Percentiles rank a stretch among this genome's conserved stretches.
phyloP scores from a whole-genome alignment of 768 basidiomycete genomes.

The Pleurotus cornucopiae region DNA sequence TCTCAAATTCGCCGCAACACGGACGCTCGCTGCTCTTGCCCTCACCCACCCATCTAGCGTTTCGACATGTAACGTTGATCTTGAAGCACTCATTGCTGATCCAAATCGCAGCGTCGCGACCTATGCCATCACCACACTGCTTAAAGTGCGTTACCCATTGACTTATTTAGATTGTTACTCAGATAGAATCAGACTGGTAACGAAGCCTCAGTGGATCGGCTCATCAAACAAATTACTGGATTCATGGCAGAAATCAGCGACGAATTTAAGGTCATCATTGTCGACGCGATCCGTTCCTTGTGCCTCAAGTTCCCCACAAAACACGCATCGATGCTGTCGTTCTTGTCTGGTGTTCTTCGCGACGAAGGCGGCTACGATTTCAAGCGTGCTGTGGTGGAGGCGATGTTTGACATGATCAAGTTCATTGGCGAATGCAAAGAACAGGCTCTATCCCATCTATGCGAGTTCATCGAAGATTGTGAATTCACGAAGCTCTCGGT shows the following conservation, averaged over 20 bases:
- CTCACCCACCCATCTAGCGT: constrained; percentile 84
- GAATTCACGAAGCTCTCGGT: constrained; percentile 99
- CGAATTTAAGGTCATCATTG: constrained; percentile 99
- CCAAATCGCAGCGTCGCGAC: constrained; percentile 95
- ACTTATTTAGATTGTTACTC: constrained; percentile 8
- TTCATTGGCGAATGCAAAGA: constrained; percentile 95
- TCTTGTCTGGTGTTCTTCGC: constrained; percentile 93
- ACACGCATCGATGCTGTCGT: constrained; percentile 94
- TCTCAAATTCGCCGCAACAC: constrained; percentile 95
- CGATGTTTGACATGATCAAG: constrained; percentile 99
- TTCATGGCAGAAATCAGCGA: constrained; percentile 99
- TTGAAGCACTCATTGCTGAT: constrained; percentile 95
- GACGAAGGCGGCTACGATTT: constrained; percentile 99
- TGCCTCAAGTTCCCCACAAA: constrained; percentile 99
- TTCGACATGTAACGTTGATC: constrained; percentile 89
- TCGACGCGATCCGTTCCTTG: constrained; percentile 95
- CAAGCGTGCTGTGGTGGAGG: constrained; percentile 98
- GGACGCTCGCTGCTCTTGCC: constrained; percentile 88
- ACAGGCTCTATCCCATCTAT: constrained; percentile 94
- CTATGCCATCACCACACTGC: constrained; percentile 95
- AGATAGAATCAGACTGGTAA: constrained; percentile 76
- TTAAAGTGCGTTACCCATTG: constrained; percentile 60
- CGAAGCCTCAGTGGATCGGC: constrained; percentile 95
- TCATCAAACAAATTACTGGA: constrained; percentile 98
- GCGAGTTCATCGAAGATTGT: constrained; percentile 99